Base-by-base conservation (phyloP, 139 green algal species). In the Edaphochlamys debaryana region DNA sequence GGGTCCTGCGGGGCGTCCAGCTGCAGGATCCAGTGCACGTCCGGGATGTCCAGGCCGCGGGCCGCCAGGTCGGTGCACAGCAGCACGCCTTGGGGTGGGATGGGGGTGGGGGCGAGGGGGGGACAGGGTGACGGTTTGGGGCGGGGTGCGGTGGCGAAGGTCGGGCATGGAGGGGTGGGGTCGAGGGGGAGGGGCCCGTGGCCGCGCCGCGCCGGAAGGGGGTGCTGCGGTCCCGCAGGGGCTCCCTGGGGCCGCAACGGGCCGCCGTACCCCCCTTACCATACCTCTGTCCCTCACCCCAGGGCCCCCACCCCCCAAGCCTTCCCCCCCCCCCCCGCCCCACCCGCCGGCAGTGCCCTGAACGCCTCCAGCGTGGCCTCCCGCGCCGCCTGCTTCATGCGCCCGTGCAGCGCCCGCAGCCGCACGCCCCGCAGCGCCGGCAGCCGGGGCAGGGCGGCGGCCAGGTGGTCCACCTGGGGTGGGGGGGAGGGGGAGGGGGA, bases 21-120 rank as follows among this genome's bases (percentile, higher is more conserved):
- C 88, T 98, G 95, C 56, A 98, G 54, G 30, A 98, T 90, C 94
- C 94, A 97, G 69, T 93, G 71, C 40, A 98, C 94, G 66, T 95
- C 90, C 25, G 95, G 96, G 37, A 99, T 96, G 91, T 99, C 97
- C 60, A 99, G 88, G 0, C 97, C 97, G 2, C 97, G 85, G 3
- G 97, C 96, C 2, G 97, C 97, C 30, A 99, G 93, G 79, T 99
- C 97, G 3, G 97, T 99, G 85, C 88, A 94, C 54, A 99, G 89
- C 74, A 99, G 88, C 0, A 93, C 93, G 29, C 94, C 94, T 83
- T 82, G 54, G 45, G 23, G 38, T 29, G n/a, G 42, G n/a, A n/a
- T n/a, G n/a, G n/a, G n/a, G n/a, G n/a, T n/a, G n/a, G n/a, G n/a
- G n/a, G n/a, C n/a, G n/a, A n/a, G n/a, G n/a, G n/a, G 67, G 67